Conservation (phyloP, 1,284 basidiomycete genomes). For the Tremellales sp. region DNA sequence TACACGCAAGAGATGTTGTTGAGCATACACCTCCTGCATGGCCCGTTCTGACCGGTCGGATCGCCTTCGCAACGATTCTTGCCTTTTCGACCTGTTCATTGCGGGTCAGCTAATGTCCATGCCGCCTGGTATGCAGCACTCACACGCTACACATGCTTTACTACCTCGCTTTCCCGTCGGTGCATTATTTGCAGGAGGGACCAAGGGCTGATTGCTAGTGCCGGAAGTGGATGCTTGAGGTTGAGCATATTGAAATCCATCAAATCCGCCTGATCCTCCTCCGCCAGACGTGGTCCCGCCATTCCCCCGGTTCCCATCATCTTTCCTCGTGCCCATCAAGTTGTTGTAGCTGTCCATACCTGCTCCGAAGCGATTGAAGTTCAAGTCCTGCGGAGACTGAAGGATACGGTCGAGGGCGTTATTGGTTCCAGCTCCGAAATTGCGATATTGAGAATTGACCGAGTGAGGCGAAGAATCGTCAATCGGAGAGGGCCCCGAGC, state of each 20-base stretch:
- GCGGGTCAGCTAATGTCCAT: not conserved
- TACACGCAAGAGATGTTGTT: slow-evolving; percentile 81
- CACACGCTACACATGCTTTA: slow-evolving; percentile 46
- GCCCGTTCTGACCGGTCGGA: slow-evolving; percentile 37
- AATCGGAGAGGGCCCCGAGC: not conserved
- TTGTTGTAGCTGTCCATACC: not conserved
- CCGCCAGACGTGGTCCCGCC: not conserved
- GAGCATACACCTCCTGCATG: slow-evolving; percentile 74
- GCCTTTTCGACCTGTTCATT: slow-evolving; percentile 63
- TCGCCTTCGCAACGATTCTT: slow-evolving; percentile 92
- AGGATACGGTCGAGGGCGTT: not conserved
- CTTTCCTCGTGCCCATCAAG: not conserved
- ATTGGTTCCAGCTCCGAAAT: not conserved
- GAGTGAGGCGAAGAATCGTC: not conserved
- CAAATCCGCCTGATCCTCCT: not conserved
- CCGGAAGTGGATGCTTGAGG: not conserved
- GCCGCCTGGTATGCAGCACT: slow-evolving; percentile 9
- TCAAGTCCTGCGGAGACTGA: not conserved
- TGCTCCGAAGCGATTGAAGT: not conserved
- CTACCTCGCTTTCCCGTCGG: slow-evolving; percentile 39
- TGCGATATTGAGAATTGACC: not conserved
- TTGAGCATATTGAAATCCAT: slow-evolving; percentile 1
- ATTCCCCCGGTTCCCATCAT: not conserved
- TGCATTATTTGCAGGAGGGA: slow-evolving; percentile 1
- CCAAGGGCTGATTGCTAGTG: not conserved